These are phyloP conservation scores for Russula sp. DNA, from an alignment of 768 basidiomycete genomes.

Conservation along the genomic window DNA sequence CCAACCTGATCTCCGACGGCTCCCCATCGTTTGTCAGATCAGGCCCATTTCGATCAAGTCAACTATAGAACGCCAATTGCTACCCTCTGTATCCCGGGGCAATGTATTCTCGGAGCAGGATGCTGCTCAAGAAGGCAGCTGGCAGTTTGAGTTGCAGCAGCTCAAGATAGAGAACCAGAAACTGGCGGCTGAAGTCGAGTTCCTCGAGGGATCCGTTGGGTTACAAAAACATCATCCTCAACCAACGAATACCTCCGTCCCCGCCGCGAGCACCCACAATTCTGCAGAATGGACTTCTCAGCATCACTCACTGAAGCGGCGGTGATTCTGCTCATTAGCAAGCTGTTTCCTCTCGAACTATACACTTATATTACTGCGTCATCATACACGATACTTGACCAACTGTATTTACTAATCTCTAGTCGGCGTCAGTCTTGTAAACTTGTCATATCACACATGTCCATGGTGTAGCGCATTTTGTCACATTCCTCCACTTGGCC, in stretches of 20 bases:
- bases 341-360: constrained; percentile 1
- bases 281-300: constrained; percentile 15
- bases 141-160: constrained; percentile 92
- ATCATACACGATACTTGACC: constrained; percentile 10
- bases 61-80: constrained; percentile 14
- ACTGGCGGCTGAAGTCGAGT: constrained; percentile 51
- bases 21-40: constrained; percentile 29
- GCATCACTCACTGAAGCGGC: constrained; percentile 16
- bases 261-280: background rate
- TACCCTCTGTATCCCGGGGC: constrained; percentile 24
- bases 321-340: constrained; percentile 1
- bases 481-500: background rate
- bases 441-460: constrained; percentile 15
- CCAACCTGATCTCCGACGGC: constrained; percentile 11
- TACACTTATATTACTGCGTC: constrained; percentile 10
- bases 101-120: constrained; percentile 74
- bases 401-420: constrained; percentile 21
- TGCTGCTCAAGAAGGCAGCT: constrained; percentile 61
- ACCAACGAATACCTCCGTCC: background rate
- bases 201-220: constrained; percentile 32
- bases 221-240: constrained; percentile 14
- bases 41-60: constrained; percentile 17
- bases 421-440: constrained; percentile 16
- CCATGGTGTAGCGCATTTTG: constrained; percentile 12
- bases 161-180: constrained; percentile 65